phyloP scores from a whole-genome alignment of 2,329 filamentous ascomycete species.

The Zymoseptoria brevis region DNA sequence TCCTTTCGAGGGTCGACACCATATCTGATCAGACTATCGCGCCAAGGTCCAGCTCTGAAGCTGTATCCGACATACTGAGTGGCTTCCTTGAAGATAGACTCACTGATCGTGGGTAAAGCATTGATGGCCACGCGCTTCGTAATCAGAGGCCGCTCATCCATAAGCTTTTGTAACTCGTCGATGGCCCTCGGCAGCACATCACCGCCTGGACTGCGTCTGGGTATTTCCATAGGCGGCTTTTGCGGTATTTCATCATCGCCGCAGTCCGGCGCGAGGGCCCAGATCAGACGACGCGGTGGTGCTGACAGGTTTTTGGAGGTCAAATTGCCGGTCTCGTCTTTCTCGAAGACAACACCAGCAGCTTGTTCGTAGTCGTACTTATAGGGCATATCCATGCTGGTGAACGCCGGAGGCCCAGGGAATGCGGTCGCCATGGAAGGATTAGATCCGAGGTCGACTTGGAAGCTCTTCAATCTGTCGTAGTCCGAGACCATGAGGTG shows the following conservation, averaged over 20 bases:
- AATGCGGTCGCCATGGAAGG: conserved; percentile 53
- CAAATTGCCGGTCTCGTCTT: conserved; percentile 51
- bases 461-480: conserved; percentile 56
- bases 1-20: conserved; percentile 78
- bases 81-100: conserved; percentile 59
- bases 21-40: conserved; percentile 76
- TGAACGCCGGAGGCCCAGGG: conserved; percentile 24
- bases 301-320: conserved; percentile 40
- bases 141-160: conserved; percentile 73
- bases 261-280: conserved; percentile 43
- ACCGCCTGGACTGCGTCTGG: conserved; percentile 25
- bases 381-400: conserved; percentile 24
- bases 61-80: conserved; percentile 83
- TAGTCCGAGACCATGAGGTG: conserved; percentile 62
- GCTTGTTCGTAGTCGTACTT: conserved; percentile 79
- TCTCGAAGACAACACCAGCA: conserved; percentile 58
- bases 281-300: conserved; percentile 32
- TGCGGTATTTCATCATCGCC: conserved; percentile 52
- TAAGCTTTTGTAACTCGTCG: conserved; percentile 53
- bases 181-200: conserved; percentile 55
- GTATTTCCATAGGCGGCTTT: conserved; percentile 45
- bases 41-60: conserved; percentile 87
- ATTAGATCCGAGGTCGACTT: conserved; percentile 49
- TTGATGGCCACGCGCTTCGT: conserved; percentile 78
- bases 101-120: conserved; percentile 47